Base-by-base conservation (phyloP, 1,284 basidiomycete species). In the Quambalaria eucalypti region DNA sequence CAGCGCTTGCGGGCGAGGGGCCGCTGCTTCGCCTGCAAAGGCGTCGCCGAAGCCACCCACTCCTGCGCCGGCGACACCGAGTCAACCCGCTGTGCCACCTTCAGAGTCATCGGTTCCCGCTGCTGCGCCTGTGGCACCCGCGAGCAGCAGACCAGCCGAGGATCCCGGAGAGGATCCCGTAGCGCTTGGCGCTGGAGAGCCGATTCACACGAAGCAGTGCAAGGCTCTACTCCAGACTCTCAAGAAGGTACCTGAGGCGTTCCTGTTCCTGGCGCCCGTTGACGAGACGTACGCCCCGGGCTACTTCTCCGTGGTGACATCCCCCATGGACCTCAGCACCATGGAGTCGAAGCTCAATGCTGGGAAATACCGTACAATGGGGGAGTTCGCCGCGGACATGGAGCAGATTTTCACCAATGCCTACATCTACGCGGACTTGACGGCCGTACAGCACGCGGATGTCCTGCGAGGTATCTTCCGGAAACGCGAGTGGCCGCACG, bases 391-490 rank as follows among this genome's bases (percentile, higher is more conserved):
- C 33, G 80, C 81, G 56, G 93, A 97, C 68, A 79, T 89, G 54
- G 84, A 88, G 59, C 83, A 93, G 9, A 83, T 97, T 54, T 87
- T 96, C 69, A 80, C 78, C 70, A 99, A 99, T 76, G 81, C 69
- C 66, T 74, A 71, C 60, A 74, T 74, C 44, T 71, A 71, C 5
- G 65, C 69, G 0, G 82, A 25, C 25, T 90, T 90, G 0, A 84
- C 84, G 61, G 87, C 89, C 1, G 80, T 82, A 48, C 78, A 80
- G 48, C 85, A 85, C 63, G 88, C 88, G 1, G 77, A 78, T 3
- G 81, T 90, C 28, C 87, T 96, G 74, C 82, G 81, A 52, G 80
- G 77, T 5, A 90, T 85, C 78, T 87, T 84, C 78, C 85, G 65
- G 12, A 65, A 83, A 68, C 16, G 25, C 19, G 91, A 97, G 75